A percentile compares a stretch with the other conserved stretches of the same genome.
Evolutionary conservation across 352 stramenopile genomes (phyloP).

Genomic region (Globisporangium apiculatum): DNA sequence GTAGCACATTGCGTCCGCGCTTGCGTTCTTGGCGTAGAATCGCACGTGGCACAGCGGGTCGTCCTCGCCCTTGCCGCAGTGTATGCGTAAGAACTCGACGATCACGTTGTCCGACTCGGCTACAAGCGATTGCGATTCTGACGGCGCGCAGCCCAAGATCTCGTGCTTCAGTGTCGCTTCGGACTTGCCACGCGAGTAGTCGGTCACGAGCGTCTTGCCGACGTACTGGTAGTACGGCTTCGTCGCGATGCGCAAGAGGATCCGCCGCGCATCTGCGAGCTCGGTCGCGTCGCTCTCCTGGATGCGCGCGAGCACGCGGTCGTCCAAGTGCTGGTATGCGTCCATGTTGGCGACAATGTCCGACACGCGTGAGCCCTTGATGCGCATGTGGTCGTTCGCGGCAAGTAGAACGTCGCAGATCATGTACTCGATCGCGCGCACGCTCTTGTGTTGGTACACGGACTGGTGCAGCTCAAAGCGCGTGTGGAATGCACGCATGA

Average conservation of each 20-base stretch:
- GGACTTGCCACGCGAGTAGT: slow-evolving; percentile 32
- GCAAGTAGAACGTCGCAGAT: slow-evolving; percentile 72
- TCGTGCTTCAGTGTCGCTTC: slow-evolving; percentile 52
- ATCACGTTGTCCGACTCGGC: slow-evolving; percentile 56
- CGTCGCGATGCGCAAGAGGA: slow-evolving; percentile 55
- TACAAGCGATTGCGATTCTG: slow-evolving; percentile 8
- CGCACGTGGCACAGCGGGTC: slow-evolving; percentile 67
- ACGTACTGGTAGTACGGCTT: slow-evolving; percentile 78
- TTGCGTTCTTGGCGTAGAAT: slow-evolving; percentile 76
- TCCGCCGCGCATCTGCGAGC: slow-evolving; percentile 32
- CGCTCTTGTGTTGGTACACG: slow-evolving; percentile 83
- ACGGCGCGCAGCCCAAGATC: slow-evolving; percentile 36
- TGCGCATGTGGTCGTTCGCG: slow-evolving; percentile 50
- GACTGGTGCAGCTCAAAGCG: slow-evolving; percentile 83
- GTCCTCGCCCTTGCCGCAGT: slow-evolving; percentile 73
- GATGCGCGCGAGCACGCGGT: slow-evolving; percentile 69
- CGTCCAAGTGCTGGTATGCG: slow-evolving; percentile 78
- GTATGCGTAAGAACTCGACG: slow-evolving; percentile 68
- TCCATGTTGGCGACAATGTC: slow-evolving; percentile 59
- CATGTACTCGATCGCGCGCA: slow-evolving; percentile 86
- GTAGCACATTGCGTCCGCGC: slow-evolving; percentile 36
- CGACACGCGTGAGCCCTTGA: slow-evolving; percentile 59
- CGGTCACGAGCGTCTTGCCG: slow-evolving; percentile 52
- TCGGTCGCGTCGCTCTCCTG: slow-evolving; percentile 56
- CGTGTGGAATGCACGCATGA: slow-evolving; percentile 87